phyloP scores from a whole-genome alignment of 2,329 filamentous ascomycete genomes.

The Fusarium nanum region DNA sequence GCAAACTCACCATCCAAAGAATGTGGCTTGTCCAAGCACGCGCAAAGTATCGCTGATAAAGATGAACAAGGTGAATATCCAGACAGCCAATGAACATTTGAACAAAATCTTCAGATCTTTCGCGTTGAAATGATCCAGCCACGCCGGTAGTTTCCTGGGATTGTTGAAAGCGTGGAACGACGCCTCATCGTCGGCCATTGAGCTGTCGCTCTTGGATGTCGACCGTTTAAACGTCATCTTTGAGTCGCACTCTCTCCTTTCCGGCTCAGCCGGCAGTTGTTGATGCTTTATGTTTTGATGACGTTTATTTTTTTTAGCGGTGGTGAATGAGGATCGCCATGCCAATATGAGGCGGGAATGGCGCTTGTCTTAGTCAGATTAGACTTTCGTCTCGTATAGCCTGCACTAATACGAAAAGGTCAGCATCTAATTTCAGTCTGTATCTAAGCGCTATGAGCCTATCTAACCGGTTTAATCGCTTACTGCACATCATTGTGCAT shows the following conservation, averaged over 20 bases:
- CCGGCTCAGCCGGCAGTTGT: neutral
- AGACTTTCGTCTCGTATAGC: conserved; percentile 11
- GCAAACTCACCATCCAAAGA: conserved; percentile 16
- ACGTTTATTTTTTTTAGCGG: neutral
- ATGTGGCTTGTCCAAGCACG: conserved; percentile 26
- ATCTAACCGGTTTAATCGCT: neutral
- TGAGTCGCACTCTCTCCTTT: neutral
- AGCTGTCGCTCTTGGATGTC: neutral
- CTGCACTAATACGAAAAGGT: conserved; percentile 14
- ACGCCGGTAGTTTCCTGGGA: conserved; percentile 21
- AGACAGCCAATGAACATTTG: conserved; percentile 37
- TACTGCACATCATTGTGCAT: neutral
- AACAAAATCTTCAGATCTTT: conserved; percentile 41
- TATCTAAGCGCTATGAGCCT: conserved; percentile 1
- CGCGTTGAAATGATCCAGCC: conserved; percentile 41
- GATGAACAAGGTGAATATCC: conserved; percentile 39
- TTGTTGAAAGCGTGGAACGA: conserved; percentile 14
- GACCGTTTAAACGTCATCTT: conserved; percentile 3
- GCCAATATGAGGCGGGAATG: conserved; percentile 4
- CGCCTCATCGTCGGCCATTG: conserved; percentile 8
- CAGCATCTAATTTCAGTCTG: neutral
- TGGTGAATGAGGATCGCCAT: conserved; percentile 1
- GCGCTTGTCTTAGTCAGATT: conserved; percentile 6
- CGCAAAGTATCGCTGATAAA: conserved; percentile 33
- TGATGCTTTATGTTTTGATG: conserved; percentile 7